Evolutionary conservation across 2,329 filamentous ascomycete species (phyloP).

Genomic region (Hypoxylon sp.): DNA sequence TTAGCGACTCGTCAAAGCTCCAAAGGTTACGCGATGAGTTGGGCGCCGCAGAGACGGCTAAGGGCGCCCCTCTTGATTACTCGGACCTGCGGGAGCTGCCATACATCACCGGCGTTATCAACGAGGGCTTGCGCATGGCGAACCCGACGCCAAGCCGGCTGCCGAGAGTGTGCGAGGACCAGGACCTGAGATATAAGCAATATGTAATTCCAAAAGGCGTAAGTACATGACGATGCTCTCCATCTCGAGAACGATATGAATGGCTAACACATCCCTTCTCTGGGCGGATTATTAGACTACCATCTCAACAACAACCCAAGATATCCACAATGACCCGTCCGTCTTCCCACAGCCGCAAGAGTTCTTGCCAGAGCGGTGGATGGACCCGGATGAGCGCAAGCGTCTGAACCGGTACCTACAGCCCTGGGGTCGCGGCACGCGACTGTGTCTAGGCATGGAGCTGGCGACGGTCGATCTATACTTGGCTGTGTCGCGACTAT

Average conservation of each 20-base stretch:
- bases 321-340: slow-evolving; percentile 43
- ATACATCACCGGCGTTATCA: slow-evolving; percentile 47
- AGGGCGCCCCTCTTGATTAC: slow-evolving; percentile 39
- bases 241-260: not conserved
- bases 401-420: slow-evolving; percentile 43
- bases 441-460: slow-evolving; percentile 47
- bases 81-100: slow-evolving; percentile 44
- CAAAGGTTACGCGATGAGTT: slow-evolving; percentile 39
- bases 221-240: slow-evolving; percentile 19
- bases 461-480: slow-evolving; percentile 48
- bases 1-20: slow-evolving; percentile 39
- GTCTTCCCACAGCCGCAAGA: slow-evolving; percentile 37
- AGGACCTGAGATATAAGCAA: slow-evolving; percentile 43
- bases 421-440: slow-evolving; percentile 46
- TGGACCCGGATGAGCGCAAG: slow-evolving; percentile 34
- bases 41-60: slow-evolving; percentile 33
- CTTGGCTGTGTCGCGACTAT: slow-evolving; percentile 46
- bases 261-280: not conserved
- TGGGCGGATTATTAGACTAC: slow-evolving; percentile 34
- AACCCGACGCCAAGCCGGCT: slow-evolving; percentile 48
- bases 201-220: slow-evolving; percentile 44
- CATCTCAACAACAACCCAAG: slow-evolving; percentile 47
- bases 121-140: slow-evolving; percentile 46
- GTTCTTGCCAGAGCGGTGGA: slow-evolving; percentile 47
- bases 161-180: slow-evolving; percentile 45